Conservation (phyloP, 768 basidiomycete species). For the Termitomyces sp. region DNA sequence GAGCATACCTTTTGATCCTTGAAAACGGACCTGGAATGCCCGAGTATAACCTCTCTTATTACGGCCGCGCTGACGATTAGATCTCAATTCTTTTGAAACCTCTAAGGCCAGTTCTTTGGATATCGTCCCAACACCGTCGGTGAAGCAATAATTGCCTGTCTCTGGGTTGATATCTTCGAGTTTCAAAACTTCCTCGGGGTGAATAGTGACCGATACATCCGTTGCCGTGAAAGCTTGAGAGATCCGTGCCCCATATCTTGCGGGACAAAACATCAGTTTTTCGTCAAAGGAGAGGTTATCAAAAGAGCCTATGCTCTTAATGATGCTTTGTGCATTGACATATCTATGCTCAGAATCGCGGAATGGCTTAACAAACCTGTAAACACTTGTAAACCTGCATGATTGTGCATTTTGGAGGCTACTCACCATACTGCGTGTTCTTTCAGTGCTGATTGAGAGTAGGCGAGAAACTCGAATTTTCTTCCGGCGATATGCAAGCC, state of each 20-base stretch:
- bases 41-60: conserved; percentile 35
- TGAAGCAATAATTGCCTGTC: conserved; percentile 45
- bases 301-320: conserved; percentile 53
- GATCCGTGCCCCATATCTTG: conserved; percentile 68
- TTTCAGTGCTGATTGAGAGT: conserved; percentile 73
- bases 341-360: conserved; percentile 21
- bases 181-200: conserved; percentile 45
- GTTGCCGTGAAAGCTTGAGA: conserved; percentile 77
- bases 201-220: conserved; percentile 48
- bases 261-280: conserved; percentile 54
- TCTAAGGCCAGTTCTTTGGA: conserved; percentile 49
- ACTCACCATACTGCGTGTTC: conserved; percentile 56
- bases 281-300: conserved; percentile 40
- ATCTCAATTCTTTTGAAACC: conserved; percentile 40
- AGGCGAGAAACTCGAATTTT: conserved; percentile 61
- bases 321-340: conserved; percentile 46
- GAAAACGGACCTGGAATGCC: conserved; percentile 58
- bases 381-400: not conserved
- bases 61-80: conserved; percentile 31
- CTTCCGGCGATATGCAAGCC: conserved; percentile 55
- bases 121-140: conserved; percentile 70
- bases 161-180: conserved; percentile 31
- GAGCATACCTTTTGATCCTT: conserved; percentile 63
- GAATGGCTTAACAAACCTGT: conserved; percentile 65
- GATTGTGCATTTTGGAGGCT: not conserved